Conservation (phyloP, 2,329 filamentous ascomycete species). For the Capronia coronata region DNA sequence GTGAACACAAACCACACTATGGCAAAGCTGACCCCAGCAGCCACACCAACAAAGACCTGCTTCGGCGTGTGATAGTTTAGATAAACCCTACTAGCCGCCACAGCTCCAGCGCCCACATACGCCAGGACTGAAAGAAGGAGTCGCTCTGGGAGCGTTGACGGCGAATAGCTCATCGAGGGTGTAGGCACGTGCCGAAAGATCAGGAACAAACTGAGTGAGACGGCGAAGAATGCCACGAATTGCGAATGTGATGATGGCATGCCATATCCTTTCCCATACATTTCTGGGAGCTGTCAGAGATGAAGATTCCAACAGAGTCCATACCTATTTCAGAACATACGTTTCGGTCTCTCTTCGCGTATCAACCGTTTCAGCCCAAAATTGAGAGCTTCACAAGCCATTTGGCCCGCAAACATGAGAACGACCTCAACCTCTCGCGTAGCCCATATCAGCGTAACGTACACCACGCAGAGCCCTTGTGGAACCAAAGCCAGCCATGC, state of each 20-base stretch:
- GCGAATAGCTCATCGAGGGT: conserved; percentile 38
- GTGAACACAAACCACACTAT: conserved; percentile 73
- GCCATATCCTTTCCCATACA: conserved; percentile 87
- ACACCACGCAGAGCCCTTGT: conserved; percentile 83
- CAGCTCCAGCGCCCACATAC: conserved; percentile 56
- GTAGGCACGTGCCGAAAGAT: conserved; percentile 59
- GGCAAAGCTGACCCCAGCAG: conserved; percentile 64
- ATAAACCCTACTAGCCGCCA: conserved; percentile 80
- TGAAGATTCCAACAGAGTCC: not conserved
- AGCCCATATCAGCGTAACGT: conserved; percentile 83
- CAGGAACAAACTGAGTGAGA: conserved; percentile 78
- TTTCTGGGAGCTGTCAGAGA: conserved; percentile 42
- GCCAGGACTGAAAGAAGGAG: conserved; percentile 52
- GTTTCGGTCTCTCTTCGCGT: conserved; percentile 79
- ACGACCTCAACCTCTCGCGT: conserved; percentile 84
- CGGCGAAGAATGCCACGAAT: conserved; percentile 85
- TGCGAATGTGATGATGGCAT: conserved; percentile 96
- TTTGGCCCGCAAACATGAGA: conserved; percentile 85
- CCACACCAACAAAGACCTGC: conserved; percentile 76
- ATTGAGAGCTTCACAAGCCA: conserved; percentile 86
- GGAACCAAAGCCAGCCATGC: conserved; percentile 92
- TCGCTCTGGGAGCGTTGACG: conserved; percentile 48
- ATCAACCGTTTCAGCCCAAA: conserved; percentile 83
- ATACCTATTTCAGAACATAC: conserved; percentile 43
- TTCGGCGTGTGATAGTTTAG: conserved; percentile 83